Base-by-base conservation (phyloP, 2,329 filamentous ascomycete species). In the Cucurbitaria berberidis region DNA sequence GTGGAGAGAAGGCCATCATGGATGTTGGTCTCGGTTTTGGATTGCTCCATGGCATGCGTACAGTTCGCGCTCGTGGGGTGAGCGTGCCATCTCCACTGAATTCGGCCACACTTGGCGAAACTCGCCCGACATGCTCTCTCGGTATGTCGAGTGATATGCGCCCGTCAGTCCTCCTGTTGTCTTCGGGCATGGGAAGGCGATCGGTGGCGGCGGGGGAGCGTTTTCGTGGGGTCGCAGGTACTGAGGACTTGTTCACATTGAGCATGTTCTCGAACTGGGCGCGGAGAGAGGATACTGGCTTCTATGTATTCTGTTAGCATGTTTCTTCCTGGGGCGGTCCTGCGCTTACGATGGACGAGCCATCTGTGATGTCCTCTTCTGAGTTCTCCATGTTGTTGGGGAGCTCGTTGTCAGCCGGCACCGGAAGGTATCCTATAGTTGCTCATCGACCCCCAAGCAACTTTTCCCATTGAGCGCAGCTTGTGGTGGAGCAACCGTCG, bases 201-300 rank as follows among this genome's bases (percentile, higher is more conserved):
- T 72, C 66, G 47, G 54, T 30, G 21, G 66, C 55, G 26, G 69
- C 81, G 19, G 68, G 67, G 19, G 70, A 72, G 60, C 62, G 57
- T 48, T 68, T 62, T 48, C 62, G 66, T 29, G 68, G 64, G 22
- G 64, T 55, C 8, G 65, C 46, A 32, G 70, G 54, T 11, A 61
- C 52, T 47, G 66, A 48, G 50, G 50, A 9, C 46, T 68, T 69
- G 63, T 70, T 71, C 18, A 64, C 62, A 52, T 62, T 84, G 60
- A 83, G 80, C 79, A 93, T 86, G 70, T 88, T 91, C 79, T 95
- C 90, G 73, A 93, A 95, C 66, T 89, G 87, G 59, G 89, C 90
- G 57, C 88, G 84, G 55, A 95, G 80, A 45, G 90, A 93, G 45
- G 90, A 95, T 45, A 95, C 90, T 22, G 91, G 89, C 78, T 87